Percentiles rank a stretch among this genome's conserved stretches.
phyloP scores from a whole-genome alignment of 129 eudicot species.

The Rutidosis leptorrhynchoides region DNA sequence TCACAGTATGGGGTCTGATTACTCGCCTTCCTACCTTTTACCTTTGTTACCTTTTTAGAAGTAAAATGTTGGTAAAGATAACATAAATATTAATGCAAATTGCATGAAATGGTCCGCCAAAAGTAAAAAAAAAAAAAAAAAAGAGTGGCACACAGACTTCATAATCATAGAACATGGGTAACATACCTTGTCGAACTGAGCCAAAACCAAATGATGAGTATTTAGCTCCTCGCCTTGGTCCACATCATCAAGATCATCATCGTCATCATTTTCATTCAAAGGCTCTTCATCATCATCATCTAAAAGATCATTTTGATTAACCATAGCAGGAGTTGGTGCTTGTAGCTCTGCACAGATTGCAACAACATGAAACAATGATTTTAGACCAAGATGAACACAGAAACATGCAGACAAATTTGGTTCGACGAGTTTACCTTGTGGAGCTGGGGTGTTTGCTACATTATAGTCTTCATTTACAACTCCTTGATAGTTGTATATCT shows the following conservation, averaged over 20 bases:
- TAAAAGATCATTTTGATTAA: conserved; percentile 52
- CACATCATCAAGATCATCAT: conserved; percentile 88
- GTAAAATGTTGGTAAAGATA: no score
- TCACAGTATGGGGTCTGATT: no score
- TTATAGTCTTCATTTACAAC: conserved; percentile 95
- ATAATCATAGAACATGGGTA: background rate
- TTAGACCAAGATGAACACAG: conserved; percentile 18
- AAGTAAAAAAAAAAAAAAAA: background rate
- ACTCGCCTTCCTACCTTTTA: no score
- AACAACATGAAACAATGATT: conserved; percentile 20
- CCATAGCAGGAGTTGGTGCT: conserved; percentile 83
- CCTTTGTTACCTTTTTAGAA: no score
- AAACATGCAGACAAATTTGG: background rate
- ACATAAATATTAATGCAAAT: no score
- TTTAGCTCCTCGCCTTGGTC: conserved; percentile 96
- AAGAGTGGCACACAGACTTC: background rate
- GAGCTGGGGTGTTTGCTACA: conserved; percentile 89
- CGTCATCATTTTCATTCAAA: conserved; percentile 87
- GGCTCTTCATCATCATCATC: conserved; percentile 90
- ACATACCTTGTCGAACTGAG: conserved; percentile 94
- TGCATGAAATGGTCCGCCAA: no score
- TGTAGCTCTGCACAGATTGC: conserved; percentile 45
- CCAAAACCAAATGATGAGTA: conserved; percentile 81
- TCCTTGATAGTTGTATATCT: conserved; percentile 96
- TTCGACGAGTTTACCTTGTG: conserved; percentile 52